These are phyloP conservation scores for Nothopassalora personata DNA, from an alignment of 2,329 filamentous ascomycete genomes.

Conservation along the genomic window DNA sequence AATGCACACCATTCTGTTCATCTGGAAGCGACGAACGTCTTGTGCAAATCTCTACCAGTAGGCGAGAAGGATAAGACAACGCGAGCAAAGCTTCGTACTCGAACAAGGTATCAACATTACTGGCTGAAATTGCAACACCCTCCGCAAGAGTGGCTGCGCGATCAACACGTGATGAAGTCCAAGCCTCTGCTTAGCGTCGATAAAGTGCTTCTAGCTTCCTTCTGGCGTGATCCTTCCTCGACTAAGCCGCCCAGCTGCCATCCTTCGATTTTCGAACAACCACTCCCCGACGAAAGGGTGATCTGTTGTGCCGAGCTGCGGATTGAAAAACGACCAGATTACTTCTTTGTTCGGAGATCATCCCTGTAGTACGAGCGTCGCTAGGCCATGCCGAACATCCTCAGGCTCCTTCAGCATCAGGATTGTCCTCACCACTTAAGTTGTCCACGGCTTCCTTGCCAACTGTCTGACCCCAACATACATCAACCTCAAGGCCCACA, in stretches of 20 bases:
- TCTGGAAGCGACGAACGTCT: background rate
- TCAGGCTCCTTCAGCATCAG: background rate
- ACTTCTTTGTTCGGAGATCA: background rate
- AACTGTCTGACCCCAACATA: background rate
- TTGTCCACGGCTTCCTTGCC: background rate
- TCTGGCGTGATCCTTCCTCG: background rate
- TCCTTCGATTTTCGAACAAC: background rate
- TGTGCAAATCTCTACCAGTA: background rate
- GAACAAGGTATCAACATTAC: background rate
- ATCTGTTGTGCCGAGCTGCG: background rate
- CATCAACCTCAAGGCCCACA: background rate
- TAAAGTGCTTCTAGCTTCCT: background rate
- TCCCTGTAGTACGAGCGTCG: background rate
- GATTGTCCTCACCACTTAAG: background rate
- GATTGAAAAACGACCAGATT: background rate
- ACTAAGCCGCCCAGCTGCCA: background rate
- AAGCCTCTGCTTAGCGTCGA: slow-evolving; percentile 12
- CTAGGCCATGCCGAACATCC: background rate
- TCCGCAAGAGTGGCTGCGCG: background rate
- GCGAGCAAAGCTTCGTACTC: background rate
- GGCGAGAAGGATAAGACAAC: background rate
- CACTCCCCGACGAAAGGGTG: background rate
- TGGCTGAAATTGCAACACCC: background rate
- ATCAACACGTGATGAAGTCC: slow-evolving; percentile 8
- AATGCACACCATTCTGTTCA: background rate